phyloP scores from a whole-genome alignment of 768 basidiomycete species.

The Kwoniella sp. region DNA sequence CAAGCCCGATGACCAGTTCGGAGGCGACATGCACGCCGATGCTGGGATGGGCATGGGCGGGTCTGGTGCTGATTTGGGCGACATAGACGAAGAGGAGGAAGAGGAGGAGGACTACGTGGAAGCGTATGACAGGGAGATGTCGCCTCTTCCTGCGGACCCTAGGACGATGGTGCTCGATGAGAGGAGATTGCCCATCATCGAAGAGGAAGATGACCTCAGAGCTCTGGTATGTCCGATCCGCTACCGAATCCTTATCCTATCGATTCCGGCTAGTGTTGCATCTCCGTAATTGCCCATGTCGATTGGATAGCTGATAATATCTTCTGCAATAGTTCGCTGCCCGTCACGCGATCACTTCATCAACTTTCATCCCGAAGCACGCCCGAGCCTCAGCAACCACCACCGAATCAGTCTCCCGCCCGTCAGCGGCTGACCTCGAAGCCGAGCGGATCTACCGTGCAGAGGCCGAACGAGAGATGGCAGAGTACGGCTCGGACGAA shows the following conservation, averaged over 20 bases:
- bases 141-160: conserved; percentile 74
- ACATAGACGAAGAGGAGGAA: conserved; percentile 62
- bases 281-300: background rate
- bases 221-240: conserved; percentile 49
- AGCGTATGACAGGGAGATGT: conserved; percentile 82
- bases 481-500: conserved; percentile 41
- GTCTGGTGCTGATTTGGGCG: conserved; percentile 54
- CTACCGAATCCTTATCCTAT: no score
- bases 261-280: background rate
- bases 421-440: conserved; percentile 69
- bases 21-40: conserved; percentile 57
- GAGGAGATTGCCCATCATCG: conserved; percentile 74
- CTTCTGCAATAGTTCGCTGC: conserved; percentile 66
- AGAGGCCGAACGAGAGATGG: conserved; percentile 49
- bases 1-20: conserved; percentile 62
- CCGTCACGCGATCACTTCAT: conserved; percentile 77
- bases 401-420: conserved; percentile 56
- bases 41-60: conserved; percentile 34
- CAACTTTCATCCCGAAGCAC: conserved; percentile 70
- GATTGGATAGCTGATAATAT: background rate
- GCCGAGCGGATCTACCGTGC: conserved; percentile 89
- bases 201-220: conserved; percentile 59
- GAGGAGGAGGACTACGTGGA: conserved; percentile 61
- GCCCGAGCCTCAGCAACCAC: conserved; percentile 60
- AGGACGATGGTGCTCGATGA: conserved; percentile 74